These are phyloP conservation scores for Epichloe bromicola DNA, from an alignment of 2,329 filamentous ascomycete species.

Conservation along the genomic window DNA sequence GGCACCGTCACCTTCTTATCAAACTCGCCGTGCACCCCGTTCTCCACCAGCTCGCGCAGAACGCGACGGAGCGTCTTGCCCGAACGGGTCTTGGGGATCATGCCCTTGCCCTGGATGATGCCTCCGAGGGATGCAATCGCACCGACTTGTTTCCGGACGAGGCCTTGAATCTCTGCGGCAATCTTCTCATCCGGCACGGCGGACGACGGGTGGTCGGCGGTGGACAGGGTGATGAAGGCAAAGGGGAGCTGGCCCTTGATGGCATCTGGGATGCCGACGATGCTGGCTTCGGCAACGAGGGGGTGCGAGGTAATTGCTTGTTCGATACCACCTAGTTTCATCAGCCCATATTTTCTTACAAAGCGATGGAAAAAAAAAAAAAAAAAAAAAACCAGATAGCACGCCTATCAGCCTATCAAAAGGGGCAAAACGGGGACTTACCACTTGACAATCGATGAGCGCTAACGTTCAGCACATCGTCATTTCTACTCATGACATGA, in stretches of 20 bases:
- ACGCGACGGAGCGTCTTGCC: constrained; percentile 82
- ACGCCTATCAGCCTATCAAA: too few species aligned
- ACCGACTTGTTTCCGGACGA: constrained; percentile 71
- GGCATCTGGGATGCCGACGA: constrained; percentile 72
- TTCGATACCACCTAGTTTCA: constrained; percentile 59
- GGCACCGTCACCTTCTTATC: constrained; percentile 62
- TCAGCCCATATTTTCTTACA: not conserved
- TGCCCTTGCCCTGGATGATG: constrained; percentile 69
- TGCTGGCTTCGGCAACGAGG: constrained; percentile 67
- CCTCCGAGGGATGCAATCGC: constrained; percentile 77
- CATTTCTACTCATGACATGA: constrained; percentile 51
- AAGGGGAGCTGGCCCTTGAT: constrained; percentile 93
- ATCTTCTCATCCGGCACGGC: constrained; percentile 35
- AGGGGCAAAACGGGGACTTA: constrained; percentile 23
- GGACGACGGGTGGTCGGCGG: constrained; percentile 33
- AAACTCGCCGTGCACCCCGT: constrained; percentile 61
- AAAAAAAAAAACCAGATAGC: not conserved
- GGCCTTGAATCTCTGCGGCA: constrained; percentile 51
- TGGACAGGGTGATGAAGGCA: constrained; percentile 57
- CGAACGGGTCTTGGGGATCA: constrained; percentile 86
- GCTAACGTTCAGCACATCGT: constrained; percentile 94
- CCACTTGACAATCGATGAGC: constrained; percentile 83
- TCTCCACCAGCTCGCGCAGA: constrained; percentile 71
- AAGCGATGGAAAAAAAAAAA: not conserved
- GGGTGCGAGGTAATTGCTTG: constrained; percentile 82